Conservation (phyloP, 2,329 filamentous ascomycete species). For the Penicillium olsonii region DNA sequence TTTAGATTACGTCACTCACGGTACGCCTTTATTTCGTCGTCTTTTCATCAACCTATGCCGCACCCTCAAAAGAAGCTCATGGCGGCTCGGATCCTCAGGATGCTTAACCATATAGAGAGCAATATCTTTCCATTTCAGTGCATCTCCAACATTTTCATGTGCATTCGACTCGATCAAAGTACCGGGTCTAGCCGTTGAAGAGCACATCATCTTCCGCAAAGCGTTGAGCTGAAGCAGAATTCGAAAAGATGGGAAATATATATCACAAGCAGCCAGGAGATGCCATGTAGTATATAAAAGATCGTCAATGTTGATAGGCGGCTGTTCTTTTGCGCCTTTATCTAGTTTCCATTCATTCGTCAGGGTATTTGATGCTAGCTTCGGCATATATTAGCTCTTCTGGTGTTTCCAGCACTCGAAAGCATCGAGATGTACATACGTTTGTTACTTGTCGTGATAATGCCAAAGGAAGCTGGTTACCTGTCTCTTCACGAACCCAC, state of each 20-base stretch:
- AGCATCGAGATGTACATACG: no score
- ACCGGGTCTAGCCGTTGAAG: conserved; percentile 15
- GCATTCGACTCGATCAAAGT: conserved; percentile 18
- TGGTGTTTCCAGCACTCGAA: no score
- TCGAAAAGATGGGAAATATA: conserved; percentile 15
- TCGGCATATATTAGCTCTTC: background rate
- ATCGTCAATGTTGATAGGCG: conserved; percentile 15
- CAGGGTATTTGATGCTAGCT: background rate
- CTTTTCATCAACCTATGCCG: conserved; percentile 24
- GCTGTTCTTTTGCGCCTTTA: background rate
- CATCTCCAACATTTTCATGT: conserved; percentile 18
- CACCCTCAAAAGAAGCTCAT: conserved; percentile 22
- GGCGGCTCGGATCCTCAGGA: conserved; percentile 17
- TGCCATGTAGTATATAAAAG: conserved; percentile 18
- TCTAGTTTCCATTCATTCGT: conserved; percentile 5
- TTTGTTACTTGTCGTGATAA: background rate
- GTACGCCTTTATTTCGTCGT: conserved; percentile 21
- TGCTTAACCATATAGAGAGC: conserved; percentile 26
- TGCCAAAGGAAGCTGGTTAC: background rate
- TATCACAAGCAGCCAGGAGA: conserved; percentile 14
- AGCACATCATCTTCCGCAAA: conserved; percentile 24
- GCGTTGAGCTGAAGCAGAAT: conserved; percentile 18
- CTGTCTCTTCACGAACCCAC: background rate
- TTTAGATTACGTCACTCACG: conserved; percentile 10
- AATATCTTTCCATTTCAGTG: conserved; percentile 28